phyloP scores from a whole-genome alignment of 441 rosid species.

The Jatropha podagrica region DNA sequence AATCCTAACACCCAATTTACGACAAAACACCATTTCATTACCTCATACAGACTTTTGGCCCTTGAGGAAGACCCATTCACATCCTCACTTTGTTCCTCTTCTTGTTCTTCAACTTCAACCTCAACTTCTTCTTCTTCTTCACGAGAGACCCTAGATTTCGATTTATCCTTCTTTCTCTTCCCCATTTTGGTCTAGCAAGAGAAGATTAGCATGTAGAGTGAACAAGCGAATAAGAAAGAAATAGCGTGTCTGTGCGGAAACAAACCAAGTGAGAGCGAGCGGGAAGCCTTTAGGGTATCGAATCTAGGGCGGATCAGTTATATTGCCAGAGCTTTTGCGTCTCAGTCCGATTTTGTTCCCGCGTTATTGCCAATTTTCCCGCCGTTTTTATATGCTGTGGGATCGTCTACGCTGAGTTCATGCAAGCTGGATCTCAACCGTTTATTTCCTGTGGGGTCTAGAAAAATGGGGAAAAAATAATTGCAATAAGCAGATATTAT shows the following conservation, averaged over 20 bases:
- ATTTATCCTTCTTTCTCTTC: constrained; percentile 37
- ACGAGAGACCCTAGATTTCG: constrained; percentile 58
- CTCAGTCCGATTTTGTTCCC: background rate
- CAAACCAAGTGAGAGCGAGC: background rate
- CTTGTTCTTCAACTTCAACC: constrained; percentile 26
- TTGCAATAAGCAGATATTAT: too few relatives aligned
- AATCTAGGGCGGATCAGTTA: background rate
- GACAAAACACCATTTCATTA: constrained; percentile 15
- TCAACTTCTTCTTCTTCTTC: constrained; percentile 47
- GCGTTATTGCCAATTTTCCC: background rate
- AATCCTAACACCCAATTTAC: background rate
- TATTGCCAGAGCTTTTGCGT: background rate
- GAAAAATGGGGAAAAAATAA: too few relatives aligned
- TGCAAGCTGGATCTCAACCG: background rate
- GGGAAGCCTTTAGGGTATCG: background rate
- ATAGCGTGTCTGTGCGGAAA: background rate
- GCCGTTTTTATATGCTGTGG: background rate
- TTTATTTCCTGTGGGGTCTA: background rate
- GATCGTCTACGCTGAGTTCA: background rate
- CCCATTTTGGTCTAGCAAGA: constrained; percentile 46
- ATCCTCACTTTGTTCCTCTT: constrained; percentile 32
- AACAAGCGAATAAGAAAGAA: background rate
- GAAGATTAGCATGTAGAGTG: background rate
- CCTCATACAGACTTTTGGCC: constrained; percentile 64
- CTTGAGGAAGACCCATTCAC: constrained; percentile 27